Conservation (phyloP, 2,329 filamentous ascomycete genomes). For the Cercospora sesami region DNA sequence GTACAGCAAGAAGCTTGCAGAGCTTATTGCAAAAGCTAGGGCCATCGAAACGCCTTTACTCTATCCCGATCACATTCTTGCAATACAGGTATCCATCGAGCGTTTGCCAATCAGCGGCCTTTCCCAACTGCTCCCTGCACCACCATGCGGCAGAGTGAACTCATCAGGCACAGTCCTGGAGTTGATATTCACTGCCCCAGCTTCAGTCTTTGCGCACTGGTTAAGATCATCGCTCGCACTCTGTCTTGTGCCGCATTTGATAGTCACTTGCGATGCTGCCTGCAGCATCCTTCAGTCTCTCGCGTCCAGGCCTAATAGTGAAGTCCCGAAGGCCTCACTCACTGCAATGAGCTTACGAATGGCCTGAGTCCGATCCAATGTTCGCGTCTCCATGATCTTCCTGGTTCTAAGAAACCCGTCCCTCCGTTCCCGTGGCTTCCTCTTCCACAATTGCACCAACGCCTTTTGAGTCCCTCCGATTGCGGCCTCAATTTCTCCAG, state of each 20-base stretch:
- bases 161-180: conserved; percentile 53
- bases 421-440: background rate
- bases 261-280: background rate
- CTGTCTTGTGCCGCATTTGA: background rate
- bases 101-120: background rate
- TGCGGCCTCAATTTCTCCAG: background rate
- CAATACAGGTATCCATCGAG: background rate
- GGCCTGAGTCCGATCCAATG: background rate
- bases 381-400: background rate
- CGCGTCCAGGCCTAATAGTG: background rate
- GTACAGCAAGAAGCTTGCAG: conserved; percentile 19
- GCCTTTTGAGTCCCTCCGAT: background rate
- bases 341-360: background rate
- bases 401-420: background rate
- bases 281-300: background rate
- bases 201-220: conserved; percentile 50
- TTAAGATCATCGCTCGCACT: background rate
- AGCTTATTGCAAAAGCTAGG: conserved; percentile 38
- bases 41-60: background rate
- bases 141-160: conserved; percentile 48
- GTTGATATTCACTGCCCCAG: conserved; percentile 59
- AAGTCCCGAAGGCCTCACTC: background rate
- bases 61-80: conserved; percentile 26
- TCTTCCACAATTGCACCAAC: background rate
- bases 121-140: conserved; percentile 49